Conservation (phyloP, 1,284 basidiomycete genomes). For the Apiotrichum domesticum region DNA sequence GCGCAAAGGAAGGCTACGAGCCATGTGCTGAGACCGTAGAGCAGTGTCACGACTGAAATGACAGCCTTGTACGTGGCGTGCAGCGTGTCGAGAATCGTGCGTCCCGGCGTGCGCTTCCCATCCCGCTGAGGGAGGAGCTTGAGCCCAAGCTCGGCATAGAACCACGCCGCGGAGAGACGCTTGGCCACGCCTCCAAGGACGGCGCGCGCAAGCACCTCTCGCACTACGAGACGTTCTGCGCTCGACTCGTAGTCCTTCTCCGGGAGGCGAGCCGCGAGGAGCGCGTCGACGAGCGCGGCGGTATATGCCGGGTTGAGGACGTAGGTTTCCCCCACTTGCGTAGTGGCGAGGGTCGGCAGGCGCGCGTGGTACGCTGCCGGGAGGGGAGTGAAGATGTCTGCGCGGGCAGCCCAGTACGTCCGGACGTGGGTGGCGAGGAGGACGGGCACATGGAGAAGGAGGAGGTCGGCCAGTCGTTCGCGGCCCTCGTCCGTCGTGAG, state of each 20-base stretch:
- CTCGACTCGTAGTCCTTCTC: conserved; percentile 36
- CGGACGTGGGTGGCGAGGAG: conserved; percentile 24
- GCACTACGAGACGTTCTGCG: conserved; percentile 42
- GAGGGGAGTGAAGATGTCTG: conserved; percentile 2
- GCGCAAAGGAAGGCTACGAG: conserved; percentile 14
- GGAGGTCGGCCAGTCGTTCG: conserved; percentile 14
- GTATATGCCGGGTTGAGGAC: conserved; percentile 40
- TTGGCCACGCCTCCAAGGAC: conserved; percentile 39
- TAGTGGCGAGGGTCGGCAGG: conserved; percentile 19
- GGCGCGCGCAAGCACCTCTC: conserved; percentile 47
- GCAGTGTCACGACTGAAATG: background rate
- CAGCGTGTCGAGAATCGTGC: background rate
- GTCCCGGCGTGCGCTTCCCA: background rate
- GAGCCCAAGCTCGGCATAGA: conserved; percentile 32
- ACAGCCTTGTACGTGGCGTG: background rate
- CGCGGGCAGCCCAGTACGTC: conserved; percentile 24
- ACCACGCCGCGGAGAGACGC: conserved; percentile 44
- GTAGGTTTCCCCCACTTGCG: conserved; percentile 6
- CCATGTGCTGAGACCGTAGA: conserved; percentile 12
- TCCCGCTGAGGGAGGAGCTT: background rate
- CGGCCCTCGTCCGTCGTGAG: conserved; percentile 8
- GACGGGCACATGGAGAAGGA: conserved; percentile 29
- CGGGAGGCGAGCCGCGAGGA: conserved; percentile 42
- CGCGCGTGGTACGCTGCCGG: conserved; percentile 31
- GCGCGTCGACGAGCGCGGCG: conserved; percentile 38